A percentile compares a stretch with the other conserved stretches of the same genome.
Evolutionary conservation across 768 basidiomycete genomes (phyloP).

Genomic region (Leccinum longicurvipes): DNA sequence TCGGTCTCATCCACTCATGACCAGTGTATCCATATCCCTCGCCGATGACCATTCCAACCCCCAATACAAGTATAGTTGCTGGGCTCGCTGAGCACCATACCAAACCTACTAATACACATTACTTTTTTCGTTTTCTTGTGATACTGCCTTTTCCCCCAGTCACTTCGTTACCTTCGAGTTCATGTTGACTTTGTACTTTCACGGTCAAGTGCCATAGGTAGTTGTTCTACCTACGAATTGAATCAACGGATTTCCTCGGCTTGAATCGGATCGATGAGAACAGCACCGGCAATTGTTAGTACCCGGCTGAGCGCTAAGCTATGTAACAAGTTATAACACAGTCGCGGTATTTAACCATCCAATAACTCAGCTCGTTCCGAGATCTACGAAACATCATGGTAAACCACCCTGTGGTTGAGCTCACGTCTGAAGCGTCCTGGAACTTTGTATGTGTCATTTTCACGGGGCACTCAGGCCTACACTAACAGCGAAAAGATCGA

Average conservation of each 20-base stretch:
- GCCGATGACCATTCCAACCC: slow-evolving; percentile 15
- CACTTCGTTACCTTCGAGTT: neutral
- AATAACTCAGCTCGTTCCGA: neutral
- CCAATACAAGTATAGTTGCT: slow-evolving; percentile 27
- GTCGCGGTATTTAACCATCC: neutral
- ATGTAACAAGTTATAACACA: too few species aligned
- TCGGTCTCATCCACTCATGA: slow-evolving; percentile 6
- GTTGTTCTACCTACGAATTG: slow-evolving; percentile 3
- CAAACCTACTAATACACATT: slow-evolving; percentile 24
- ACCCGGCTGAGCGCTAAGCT: slow-evolving; percentile 12
- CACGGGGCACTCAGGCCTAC: neutral
- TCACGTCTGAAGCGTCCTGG: slow-evolving; percentile 85
- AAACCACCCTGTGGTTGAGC: slow-evolving; percentile 67
- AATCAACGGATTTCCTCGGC: slow-evolving; percentile 1
- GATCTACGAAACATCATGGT: slow-evolving; percentile 39
- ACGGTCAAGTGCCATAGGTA: slow-evolving; percentile 4
- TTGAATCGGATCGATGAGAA: neutral
- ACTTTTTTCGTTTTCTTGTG: slow-evolving; percentile 5
- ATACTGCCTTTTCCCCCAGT: slow-evolving; percentile 1
- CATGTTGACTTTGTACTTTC: slow-evolving; percentile 8
- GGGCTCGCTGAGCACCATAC: slow-evolving; percentile 25
- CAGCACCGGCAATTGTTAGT: slow-evolving; percentile 3
- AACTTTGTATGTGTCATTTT: slow-evolving; percentile 56
- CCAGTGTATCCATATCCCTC: slow-evolving; percentile 32
- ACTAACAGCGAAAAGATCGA: slow-evolving; percentile 54